Evolutionary conservation across 495 filamentous ascomycete species (phyloP), one percentile per base, ranked within the genome.

Genomic region (Neurospora sp.): DNA sequence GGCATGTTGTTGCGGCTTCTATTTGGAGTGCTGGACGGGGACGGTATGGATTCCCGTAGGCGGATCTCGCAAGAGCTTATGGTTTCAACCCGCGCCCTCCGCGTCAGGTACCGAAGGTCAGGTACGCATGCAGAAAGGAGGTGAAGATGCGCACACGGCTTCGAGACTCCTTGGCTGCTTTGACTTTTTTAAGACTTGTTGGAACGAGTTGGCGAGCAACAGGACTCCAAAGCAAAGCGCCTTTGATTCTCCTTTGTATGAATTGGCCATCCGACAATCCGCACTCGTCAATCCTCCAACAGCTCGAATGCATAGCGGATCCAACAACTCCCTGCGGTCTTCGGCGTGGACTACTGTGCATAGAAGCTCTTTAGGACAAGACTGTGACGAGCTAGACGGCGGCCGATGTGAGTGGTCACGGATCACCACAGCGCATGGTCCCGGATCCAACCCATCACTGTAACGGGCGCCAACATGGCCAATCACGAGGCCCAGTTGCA

Each of bases 381-480:
- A 65, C 53, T 35, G 53, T 65, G 53, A 65, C 27, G 53, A 65
- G 53, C 53, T 61, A 65, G 14, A 65, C 53, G 53, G 53, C 53
- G 27, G 27, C 53, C 53, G 14, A 35, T 35, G 53, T 76, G 68
- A 76, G 69, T 76, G 76, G 75, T 70, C 39, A 53, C 61, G 72
- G 72, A n/a, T 37, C 70, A 61, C 42, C 70, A 59, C 42, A 71
- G 69, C 72, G 72, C 72, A 41, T 40, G 42, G 72, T 61, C 71
- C 47, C 42, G 68, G 65, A 70, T 72, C 71, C 74, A 53, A 65
- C 72, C 76, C 71, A 74, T 83, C 82, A 83, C 82, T 73, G 73
- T 77, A 69, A 74, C 75, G 80, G 82, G 83, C 83, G 83, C 78
- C 78, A 83, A 83, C 77, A 73, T 68, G 73, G 72, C 83, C 83